These are phyloP conservation scores for Naganishia sp. DNA, from an alignment of 1,284 basidiomycete species.

Conservation along the genomic window DNA sequence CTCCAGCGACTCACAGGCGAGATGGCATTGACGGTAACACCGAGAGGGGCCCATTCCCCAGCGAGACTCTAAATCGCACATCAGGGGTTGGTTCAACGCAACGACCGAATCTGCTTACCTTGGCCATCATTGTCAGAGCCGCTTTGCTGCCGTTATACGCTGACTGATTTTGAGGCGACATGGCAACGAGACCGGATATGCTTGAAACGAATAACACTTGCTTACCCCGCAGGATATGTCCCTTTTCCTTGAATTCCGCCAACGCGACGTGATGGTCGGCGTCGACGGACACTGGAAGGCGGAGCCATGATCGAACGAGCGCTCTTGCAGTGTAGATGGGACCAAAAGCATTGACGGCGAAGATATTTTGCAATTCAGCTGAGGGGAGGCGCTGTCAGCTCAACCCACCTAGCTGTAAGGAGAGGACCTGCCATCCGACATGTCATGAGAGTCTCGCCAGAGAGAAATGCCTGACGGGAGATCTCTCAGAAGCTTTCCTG, in stretches of 20 bases:
- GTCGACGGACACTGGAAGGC: slow-evolving; percentile 36
- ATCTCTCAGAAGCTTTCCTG: too few relatives aligned
- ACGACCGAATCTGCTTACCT: slow-evolving; percentile 35
- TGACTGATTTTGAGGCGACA: slow-evolving; percentile 51
- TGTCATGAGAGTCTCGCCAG: slow-evolving; percentile 48
- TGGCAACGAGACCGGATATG: slow-evolving; percentile 51
- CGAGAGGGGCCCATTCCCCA: slow-evolving; percentile 51
- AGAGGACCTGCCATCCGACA: slow-evolving; percentile 43
- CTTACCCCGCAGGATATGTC: slow-evolving; percentile 36
- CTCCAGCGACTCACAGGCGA: slow-evolving; percentile 42
- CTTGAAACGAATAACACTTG: slow-evolving; percentile 52
- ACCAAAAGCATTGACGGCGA: slow-evolving; percentile 49
- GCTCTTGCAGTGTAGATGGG: slow-evolving; percentile 49
- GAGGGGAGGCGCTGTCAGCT: neutral
- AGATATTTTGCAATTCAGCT: slow-evolving; percentile 46
- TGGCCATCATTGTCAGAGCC: slow-evolving; percentile 49
- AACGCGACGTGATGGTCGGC: neutral
- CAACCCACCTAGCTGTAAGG: neutral
- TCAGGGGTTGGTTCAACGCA: neutral
- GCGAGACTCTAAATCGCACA: slow-evolving; percentile 42
- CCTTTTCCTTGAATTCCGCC: slow-evolving; percentile 9
- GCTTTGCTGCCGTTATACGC: slow-evolving; percentile 54
- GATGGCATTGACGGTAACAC: slow-evolving; percentile 50
- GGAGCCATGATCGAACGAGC: slow-evolving; percentile 46
- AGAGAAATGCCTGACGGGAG: slow-evolving; percentile 39